These are phyloP conservation scores for Toxoplasma gondii DNA, from an alignment of 169 alveolate genomes.

Conservation along the genomic window DNA sequence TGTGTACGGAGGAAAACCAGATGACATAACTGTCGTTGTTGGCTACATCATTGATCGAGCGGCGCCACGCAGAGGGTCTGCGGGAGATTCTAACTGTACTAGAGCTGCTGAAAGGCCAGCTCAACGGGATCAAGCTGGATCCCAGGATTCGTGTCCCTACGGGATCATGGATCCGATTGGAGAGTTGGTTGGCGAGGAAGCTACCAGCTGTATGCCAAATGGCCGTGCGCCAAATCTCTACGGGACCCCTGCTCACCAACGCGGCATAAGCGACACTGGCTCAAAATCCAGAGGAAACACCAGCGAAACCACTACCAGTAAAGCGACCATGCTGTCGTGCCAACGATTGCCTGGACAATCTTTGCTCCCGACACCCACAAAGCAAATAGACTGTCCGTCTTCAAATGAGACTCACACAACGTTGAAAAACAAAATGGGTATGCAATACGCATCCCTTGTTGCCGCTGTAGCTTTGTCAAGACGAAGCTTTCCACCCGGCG, in stretches of 20 bases:
- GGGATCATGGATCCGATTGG: not conserved
- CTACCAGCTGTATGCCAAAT: not conserved
- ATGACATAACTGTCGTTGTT: slow-evolving; percentile 78
- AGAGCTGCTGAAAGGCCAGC: not conserved
- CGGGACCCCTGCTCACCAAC: too few relatives aligned
- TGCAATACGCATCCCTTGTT: not conserved
- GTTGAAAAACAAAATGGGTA: not conserved
- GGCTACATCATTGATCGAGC: slow-evolving; percentile 66
- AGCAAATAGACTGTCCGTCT: not conserved
- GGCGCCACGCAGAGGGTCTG: not conserved
- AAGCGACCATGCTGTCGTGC: not conserved
- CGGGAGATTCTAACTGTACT: not conserved
- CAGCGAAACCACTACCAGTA: too few relatives aligned
- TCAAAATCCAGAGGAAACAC: too few relatives aligned
- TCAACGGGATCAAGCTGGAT: too few relatives aligned
- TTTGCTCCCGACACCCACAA: not conserved
- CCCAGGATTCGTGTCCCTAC: not conserved
- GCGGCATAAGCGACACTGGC: too few relatives aligned
- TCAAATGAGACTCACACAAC: not conserved
- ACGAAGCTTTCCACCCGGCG: slow-evolving; percentile 1
- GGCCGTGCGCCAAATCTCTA: not conserved
- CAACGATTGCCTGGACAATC: not conserved
- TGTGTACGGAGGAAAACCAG: slow-evolving; percentile 79
- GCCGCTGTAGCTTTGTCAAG: not conserved
- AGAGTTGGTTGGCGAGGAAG: not conserved